phyloP scores from a whole-genome alignment of 2,329 filamentous ascomycete species.

The Pezicula neosporulosa region DNA sequence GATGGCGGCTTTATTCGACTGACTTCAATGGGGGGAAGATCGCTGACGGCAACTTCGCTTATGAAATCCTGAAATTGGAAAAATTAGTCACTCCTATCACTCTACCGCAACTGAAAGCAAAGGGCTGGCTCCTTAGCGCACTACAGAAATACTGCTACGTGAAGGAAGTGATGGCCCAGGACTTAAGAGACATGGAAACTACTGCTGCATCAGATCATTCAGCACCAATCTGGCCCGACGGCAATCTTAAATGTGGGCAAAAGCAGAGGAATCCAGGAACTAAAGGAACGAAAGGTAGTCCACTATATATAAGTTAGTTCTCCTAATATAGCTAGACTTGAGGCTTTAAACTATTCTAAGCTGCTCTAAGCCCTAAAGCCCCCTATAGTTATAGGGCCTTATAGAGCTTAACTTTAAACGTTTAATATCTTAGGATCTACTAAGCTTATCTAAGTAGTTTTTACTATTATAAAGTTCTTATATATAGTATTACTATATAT shows the following conservation, averaged over 20 bases:
- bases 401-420: too few species aligned
- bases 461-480: too few species aligned
- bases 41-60: constrained; percentile 48
- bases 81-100: constrained; percentile 55
- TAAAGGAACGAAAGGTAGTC: too few species aligned
- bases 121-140: constrained; percentile 38
- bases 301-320: too few species aligned
- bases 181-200: neutral
- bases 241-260: neutral
- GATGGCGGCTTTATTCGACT: constrained; percentile 11
- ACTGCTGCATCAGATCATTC: neutral
- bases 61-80: constrained; percentile 51
- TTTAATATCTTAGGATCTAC: too few species aligned
- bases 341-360: too few species aligned
- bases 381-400: too few species aligned
- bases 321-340: too few species aligned
- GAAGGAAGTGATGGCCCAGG: neutral
- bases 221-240: neutral
- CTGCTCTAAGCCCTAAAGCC: too few species aligned
- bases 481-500: too few species aligned
- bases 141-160: neutral
- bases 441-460: too few species aligned
- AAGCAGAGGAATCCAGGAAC: too few species aligned
- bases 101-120: constrained; percentile 45
- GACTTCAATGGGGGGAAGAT: constrained; percentile 27